A percentile compares a stretch with the other conserved stretches of the same genome.
Conservation (phyloP, 1,139 yeast species). For the Geotrichum reessii region DNA sequence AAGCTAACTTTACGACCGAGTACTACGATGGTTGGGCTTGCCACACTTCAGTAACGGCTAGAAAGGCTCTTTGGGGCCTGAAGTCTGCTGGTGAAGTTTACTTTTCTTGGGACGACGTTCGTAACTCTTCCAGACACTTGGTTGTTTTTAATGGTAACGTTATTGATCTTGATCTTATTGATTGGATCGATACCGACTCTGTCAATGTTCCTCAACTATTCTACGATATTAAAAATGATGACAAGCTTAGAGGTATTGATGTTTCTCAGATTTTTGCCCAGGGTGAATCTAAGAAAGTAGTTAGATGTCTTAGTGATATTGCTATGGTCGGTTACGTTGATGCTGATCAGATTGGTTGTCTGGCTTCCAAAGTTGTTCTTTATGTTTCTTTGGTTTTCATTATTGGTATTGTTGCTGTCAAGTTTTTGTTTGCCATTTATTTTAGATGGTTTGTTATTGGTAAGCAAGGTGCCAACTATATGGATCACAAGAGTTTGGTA, state of each 20-base stretch:
- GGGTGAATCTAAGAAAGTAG: constrained; percentile 61
- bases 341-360: constrained; percentile 89
- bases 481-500: constrained; percentile 50
- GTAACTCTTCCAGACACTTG: constrained; percentile 63
- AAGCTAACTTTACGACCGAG: constrained; percentile 52
- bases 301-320: constrained; percentile 81
- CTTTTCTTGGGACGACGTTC: constrained; percentile 85
- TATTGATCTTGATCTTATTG: constrained; percentile 66
- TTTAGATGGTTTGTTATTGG: constrained; percentile 78
- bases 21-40: constrained; percentile 84
- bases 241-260: constrained; percentile 65
- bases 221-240: constrained; percentile 54
- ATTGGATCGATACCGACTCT: constrained; percentile 67
- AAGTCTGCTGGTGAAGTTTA: constrained; percentile 67
- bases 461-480: constrained; percentile 68
- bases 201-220: constrained; percentile 68
- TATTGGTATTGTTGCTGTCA: constrained; percentile 66
- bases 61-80: constrained; percentile 60
- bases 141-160: constrained; percentile 87
- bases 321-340: constrained; percentile 85
- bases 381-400: constrained; percentile 78
- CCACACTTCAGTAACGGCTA: constrained; percentile 68
- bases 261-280: constrained; percentile 70
- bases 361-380: constrained; percentile 80
- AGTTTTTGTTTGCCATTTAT: constrained; percentile 81